Evolutionary conservation across 2,329 filamentous ascomycete species (phyloP), one percentile per base, ranked within the genome.

Genomic region (Pseudogymnoascus sp.): DNA sequence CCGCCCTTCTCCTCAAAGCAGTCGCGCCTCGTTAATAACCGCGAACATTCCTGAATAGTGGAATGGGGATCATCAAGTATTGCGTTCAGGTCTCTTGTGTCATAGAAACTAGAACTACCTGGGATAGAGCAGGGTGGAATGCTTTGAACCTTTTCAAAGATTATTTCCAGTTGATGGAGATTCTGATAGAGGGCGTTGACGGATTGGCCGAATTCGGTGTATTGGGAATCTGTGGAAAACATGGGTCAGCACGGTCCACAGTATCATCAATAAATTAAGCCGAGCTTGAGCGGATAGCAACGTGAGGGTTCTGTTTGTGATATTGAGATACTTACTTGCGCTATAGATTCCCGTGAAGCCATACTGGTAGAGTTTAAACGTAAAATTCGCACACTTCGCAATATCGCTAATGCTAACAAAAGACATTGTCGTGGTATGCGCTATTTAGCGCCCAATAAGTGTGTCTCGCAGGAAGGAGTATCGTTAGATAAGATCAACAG

Each of bases 1-100:
- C 61, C 62, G 10, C 63, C 47, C 29, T 62, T 62, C 29, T 63
- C 63, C 13, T 58, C 57, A 44, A 63, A 65, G 17, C 64, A 2
- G 67, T 71, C 29, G 17, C 29, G 29, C 5, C 47, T 9, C 21
- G 7, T 33, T 21, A 54, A 33, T 6, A 54, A 17, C 29, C n/a
- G 29, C 6, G 29, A 15, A 33, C 47, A 54, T 21, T 54, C 47
- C 3, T 54, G 5, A 4, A 54, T 3, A 11, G 47, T 54, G 11
- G 9, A n/a, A 6, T 54, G 4, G 13, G 47, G 47, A 33, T 54
- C 47, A 13, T 54, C 47, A 9, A 54, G 47, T 33, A 54, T 54
- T 21, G 15, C 47, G 15, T 33, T 54, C 5, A 54, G 26, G 17
- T 54, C 47, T 21, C 29, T 33, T 11, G 47, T 54, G 15, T 54